Conservation (phyloP, 768 basidiomycete genomes). For the Trametopsis cervina region DNA sequence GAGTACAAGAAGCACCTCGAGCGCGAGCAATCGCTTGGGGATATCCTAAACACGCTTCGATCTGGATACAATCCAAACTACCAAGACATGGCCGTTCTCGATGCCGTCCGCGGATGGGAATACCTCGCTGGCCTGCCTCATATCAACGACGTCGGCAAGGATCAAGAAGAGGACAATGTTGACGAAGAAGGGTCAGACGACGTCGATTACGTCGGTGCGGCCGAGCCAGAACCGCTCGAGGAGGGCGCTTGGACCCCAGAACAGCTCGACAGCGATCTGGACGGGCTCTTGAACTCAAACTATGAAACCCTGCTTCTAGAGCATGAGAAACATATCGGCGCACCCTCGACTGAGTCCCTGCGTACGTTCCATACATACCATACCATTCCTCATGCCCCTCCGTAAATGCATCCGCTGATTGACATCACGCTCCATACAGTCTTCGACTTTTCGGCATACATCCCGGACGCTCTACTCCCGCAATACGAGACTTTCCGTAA, state of each 20-base stretch:
- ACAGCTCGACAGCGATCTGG: constrained; percentile 52
- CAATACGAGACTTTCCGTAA: constrained; percentile 65
- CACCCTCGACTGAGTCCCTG: constrained; percentile 34
- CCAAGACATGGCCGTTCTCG: constrained; percentile 98
- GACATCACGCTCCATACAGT: constrained; percentile 44
- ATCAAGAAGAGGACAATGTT: constrained; percentile 25
- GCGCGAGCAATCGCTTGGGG: constrained; percentile 69
- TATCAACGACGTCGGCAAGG: constrained; percentile 61
- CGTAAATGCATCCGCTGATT: no score
- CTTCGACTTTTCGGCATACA: constrained; percentile 71
- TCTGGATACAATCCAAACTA: constrained; percentile 96
- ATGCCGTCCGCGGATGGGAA: constrained; percentile 94
- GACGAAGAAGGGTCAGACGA: constrained; percentile 18
- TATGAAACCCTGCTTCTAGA: constrained; percentile 69
- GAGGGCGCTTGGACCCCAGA: constrained; percentile 56
- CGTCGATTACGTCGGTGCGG: not conserved
- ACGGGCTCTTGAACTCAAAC: constrained; percentile 53
- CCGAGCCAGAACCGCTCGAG: constrained; percentile 30
- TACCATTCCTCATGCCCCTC: no score
- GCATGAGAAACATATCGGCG: constrained; percentile 63
- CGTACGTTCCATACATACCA: no score
- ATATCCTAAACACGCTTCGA: constrained; percentile 77
- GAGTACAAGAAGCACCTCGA: constrained; percentile 68
- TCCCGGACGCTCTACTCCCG: constrained; percentile 76
- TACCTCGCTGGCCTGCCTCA: constrained; percentile 62